phyloP scores from a whole-genome alignment of 768 basidiomycete species.

The Hysterangium stoloniferum region DNA sequence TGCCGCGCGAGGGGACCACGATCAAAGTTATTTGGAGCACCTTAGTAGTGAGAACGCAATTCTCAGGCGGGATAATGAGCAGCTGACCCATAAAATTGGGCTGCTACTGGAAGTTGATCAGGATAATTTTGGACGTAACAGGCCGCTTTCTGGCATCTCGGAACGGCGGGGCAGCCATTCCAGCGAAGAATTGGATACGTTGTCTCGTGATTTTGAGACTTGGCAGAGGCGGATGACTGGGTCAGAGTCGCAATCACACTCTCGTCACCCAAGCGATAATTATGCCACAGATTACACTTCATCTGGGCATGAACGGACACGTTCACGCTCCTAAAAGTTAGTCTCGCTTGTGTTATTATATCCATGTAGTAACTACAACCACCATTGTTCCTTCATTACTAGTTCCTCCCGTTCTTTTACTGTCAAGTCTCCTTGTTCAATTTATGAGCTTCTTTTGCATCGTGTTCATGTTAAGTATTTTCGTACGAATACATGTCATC shows the following conservation, averaged over 20 bases:
- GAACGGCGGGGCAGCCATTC: conserved; percentile 63
- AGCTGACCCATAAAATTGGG: conserved; percentile 86
- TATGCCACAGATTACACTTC: conserved; percentile 48
- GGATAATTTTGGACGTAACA: conserved; percentile 53
- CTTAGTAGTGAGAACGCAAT: conserved; percentile 74
- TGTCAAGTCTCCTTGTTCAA: conserved; percentile 8
- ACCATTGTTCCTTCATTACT: too few relatives aligned
- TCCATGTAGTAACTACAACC: too few relatives aligned
- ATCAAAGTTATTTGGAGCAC: conserved; percentile 73
- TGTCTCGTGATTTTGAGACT: conserved; percentile 75
- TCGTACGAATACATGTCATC: conserved; percentile 8
- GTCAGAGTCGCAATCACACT: conserved; percentile 67
- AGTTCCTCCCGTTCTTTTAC: not conserved
- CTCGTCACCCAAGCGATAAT: conserved; percentile 48
- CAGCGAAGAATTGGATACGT: conserved; percentile 73
- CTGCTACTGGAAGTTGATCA: conserved; percentile 83
- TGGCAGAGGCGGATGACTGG: conserved; percentile 82
- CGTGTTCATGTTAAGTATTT: conserved; percentile 11
- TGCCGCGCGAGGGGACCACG: conserved; percentile 67
- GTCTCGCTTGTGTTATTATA: too few relatives aligned
- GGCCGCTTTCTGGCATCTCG: conserved; percentile 52
- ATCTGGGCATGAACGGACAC: conserved; percentile 45
- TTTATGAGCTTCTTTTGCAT: conserved; percentile 25
- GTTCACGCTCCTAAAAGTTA: conserved; percentile 43
- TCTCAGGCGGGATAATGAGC: conserved; percentile 79